Evolutionary conservation across 139 green algal species (phyloP).

Genomic region (Desmodesmus armatus): DNA sequence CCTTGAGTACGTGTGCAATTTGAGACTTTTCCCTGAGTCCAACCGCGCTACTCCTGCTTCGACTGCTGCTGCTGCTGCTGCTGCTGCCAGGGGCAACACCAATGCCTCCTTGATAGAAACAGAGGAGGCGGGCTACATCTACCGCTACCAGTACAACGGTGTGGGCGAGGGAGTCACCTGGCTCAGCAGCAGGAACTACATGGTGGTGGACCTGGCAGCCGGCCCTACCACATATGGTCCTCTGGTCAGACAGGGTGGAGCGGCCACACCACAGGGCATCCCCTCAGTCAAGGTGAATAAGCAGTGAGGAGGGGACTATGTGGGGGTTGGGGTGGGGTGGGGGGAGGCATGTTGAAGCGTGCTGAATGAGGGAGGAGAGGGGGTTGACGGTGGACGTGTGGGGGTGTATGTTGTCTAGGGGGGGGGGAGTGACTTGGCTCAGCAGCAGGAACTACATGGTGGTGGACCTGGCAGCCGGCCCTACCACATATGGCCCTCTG

Average conservation of each 20-base stretch:
- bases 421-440: no score
- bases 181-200: slow-evolving; percentile 32
- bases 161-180: slow-evolving; percentile 29
- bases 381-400: no score
- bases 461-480: slow-evolving; percentile 43
- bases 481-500: slow-evolving; percentile 29
- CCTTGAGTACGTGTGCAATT: no score
- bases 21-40: background rate
- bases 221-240: slow-evolving; percentile 42
- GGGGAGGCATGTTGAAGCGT: no score
- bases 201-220: slow-evolving; percentile 45
- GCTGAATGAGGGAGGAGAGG: no score
- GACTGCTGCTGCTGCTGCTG: background rate
- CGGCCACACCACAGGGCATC: slow-evolving; percentile 10
- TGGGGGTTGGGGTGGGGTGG: no score
- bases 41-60: background rate
- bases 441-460: slow-evolving; percentile 41
- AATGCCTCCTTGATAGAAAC: background rate
- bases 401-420: no score
- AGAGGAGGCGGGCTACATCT: slow-evolving; percentile 41
- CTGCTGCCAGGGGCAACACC: slow-evolving; percentile 12
- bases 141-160: slow-evolving; percentile 46
- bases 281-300: slow-evolving; percentile 27
- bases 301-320: no score
- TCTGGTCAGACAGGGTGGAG: slow-evolving; percentile 3